These are phyloP conservation scores for Eucalyptus curtisii DNA, from an alignment of 345 rosid genomes.

Conservation along the genomic window DNA sequence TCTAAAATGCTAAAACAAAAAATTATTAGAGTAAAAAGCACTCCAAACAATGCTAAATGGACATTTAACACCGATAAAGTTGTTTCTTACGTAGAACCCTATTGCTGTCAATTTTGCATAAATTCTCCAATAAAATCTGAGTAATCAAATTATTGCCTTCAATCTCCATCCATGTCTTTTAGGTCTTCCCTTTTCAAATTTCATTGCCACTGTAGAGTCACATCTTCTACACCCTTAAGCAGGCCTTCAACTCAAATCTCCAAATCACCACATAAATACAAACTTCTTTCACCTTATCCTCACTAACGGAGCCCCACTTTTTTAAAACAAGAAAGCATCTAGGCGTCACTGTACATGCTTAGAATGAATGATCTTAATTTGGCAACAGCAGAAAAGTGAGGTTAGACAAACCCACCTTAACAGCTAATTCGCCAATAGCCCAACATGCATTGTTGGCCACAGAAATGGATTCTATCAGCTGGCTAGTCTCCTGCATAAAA, in stretches of 20 bases:
- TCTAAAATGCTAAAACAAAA: neutral
- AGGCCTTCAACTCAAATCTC: neutral
- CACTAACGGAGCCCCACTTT: neutral
- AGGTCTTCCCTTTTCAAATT: neutral
- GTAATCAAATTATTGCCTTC: neutral
- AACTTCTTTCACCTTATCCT: neutral
- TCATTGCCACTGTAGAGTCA: neutral
- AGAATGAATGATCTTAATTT: neutral
- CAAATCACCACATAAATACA: neutral
- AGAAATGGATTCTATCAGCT: slow-evolving; percentile 61
- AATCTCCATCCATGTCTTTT: neutral
- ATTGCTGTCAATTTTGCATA: neutral
- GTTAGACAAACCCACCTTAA: slow-evolving; percentile 40
- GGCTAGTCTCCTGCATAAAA: slow-evolving; percentile 44
- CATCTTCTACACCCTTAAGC: neutral
- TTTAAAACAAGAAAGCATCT: neutral
- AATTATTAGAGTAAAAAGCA: neutral
- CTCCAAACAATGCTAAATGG: neutral
- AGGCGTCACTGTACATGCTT: neutral
- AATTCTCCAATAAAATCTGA: neutral
- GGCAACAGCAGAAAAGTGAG: neutral
- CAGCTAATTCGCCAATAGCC: slow-evolving; percentile 97
- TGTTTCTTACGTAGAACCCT: neutral
- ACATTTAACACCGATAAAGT: neutral
- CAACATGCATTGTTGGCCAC: slow-evolving; percentile 99